Percentiles rank a stretch among this genome's conserved stretches.
Conservation (phyloP, 2,329 filamentous ascomycete genomes). For the Fusarium sp. region DNA sequence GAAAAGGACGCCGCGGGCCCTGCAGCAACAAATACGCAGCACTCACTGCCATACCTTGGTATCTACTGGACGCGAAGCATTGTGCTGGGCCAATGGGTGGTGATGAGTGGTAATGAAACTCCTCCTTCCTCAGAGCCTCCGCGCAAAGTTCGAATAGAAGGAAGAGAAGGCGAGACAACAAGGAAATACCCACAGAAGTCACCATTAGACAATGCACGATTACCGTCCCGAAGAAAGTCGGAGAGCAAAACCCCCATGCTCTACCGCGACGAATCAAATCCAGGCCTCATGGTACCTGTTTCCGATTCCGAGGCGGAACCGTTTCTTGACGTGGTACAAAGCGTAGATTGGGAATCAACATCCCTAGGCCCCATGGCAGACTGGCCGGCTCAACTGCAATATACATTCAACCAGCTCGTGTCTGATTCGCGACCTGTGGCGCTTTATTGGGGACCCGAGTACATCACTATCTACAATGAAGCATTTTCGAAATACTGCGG, state of each 20-base stretch:
- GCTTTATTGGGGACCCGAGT: constrained; percentile 72
- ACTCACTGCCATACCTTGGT: constrained; percentile 48
- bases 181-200: constrained; percentile 40
- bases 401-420: constrained; percentile 57
- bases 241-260: constrained; percentile 44
- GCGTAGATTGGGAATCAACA: constrained; percentile 59
- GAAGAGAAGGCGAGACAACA: constrained; percentile 34
- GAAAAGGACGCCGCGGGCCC: constrained; percentile 7
- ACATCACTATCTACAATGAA: constrained; percentile 75
- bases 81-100: constrained; percentile 51
- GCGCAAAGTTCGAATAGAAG: constrained; percentile 48
- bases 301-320: constrained; percentile 52
- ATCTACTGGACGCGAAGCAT: constrained; percentile 53
- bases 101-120: constrained; percentile 55
- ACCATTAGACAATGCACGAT: constrained; percentile 34
- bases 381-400: constrained; percentile 61
- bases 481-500: constrained; percentile 72
- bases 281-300: constrained; percentile 49
- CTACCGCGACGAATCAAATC: constrained; percentile 48
- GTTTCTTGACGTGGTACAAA: constrained; percentile 55
- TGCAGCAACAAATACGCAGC: constrained; percentile 31
- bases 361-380: constrained; percentile 58
- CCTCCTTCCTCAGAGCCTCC: constrained; percentile 47
- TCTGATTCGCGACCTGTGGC: constrained; percentile 62
- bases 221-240: constrained; percentile 37